phyloP scores from a whole-genome alignment of 2,329 filamentous ascomycete genomes.

The Talaromyces marneffei region DNA sequence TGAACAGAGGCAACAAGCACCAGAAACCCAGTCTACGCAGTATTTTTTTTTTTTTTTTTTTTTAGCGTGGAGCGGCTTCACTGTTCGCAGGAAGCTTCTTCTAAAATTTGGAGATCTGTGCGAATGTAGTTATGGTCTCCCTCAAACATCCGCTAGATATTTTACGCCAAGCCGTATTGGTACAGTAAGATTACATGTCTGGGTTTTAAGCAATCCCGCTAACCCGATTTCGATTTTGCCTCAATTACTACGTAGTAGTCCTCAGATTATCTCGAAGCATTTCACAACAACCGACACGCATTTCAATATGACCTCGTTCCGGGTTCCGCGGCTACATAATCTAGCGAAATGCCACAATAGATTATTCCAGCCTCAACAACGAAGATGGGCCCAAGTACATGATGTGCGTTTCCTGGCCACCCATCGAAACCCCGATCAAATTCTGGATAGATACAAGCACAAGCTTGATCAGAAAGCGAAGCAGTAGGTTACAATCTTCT shows the following conservation, averaged over 20 bases:
- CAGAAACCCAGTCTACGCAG: too few relatives aligned
- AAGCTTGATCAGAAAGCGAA: conserved; percentile 80
- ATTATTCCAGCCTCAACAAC: conserved; percentile 50
- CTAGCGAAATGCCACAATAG: conserved; percentile 29
- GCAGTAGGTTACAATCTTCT: conserved; percentile 42
- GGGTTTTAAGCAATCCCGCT: background rate
- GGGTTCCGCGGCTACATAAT: conserved; percentile 47
- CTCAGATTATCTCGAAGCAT: background rate
- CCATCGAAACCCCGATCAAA: conserved; percentile 57
- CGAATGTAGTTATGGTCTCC: too few relatives aligned
- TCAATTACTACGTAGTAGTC: background rate
- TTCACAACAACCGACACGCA: background rate
- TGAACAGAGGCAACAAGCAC: background rate
- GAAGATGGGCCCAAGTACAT: conserved; percentile 85
- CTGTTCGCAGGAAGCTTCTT: background rate
- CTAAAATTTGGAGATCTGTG: background rate
- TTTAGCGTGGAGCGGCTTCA: background rate
- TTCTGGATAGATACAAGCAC: conserved; percentile 78
- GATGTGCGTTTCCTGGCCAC: conserved; percentile 86
- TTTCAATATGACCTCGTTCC: conserved; percentile 45
- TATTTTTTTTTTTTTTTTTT: too few relatives aligned
- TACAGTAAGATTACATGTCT: background rate
- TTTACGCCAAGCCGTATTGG: background rate
- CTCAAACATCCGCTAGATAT: background rate
- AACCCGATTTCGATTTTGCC: background rate